These are phyloP conservation scores for Pseudozyma sp. DNA, from an alignment of 1,284 basidiomycete species.

Conservation along the genomic window DNA sequence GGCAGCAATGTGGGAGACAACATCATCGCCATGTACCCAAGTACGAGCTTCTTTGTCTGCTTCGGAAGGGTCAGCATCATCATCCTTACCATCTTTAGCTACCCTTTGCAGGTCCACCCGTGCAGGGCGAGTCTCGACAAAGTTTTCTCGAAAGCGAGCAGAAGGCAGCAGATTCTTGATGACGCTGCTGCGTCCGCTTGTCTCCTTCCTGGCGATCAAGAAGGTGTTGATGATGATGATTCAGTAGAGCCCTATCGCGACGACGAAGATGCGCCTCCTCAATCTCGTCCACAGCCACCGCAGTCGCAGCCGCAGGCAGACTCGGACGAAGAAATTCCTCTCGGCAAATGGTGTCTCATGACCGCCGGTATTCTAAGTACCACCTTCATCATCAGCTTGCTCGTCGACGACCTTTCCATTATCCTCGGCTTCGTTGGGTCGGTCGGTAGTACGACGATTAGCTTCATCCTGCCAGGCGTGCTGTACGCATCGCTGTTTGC, in stretches of 20 bases:
- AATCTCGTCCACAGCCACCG: constrained; percentile 1
- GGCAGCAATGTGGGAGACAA: constrained; percentile 75
- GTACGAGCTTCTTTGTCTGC: constrained; percentile 91
- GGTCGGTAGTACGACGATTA: constrained; percentile 94
- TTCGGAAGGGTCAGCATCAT: constrained; percentile 93
- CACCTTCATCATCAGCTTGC: constrained; percentile 57
- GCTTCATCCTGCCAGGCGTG: constrained; percentile 89
- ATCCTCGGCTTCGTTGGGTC: constrained; percentile 88
- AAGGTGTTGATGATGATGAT: constrained; percentile 12
- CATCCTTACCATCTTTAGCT: constrained; percentile 74
- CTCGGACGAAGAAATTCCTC: constrained; percentile 34
- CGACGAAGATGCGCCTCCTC: constrained; percentile 38
- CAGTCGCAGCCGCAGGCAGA: constrained; percentile 1
- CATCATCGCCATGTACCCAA: constrained; percentile 76
- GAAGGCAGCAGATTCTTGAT: constrained; percentile 42
- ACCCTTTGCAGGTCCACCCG: constrained; percentile 79
- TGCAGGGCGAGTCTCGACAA: constrained; percentile 93
- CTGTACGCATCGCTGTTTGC: constrained; percentile 50
- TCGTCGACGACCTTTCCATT: constrained; percentile 66
- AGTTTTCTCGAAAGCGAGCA: constrained; percentile 73
- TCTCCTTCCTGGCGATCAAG: background rate
- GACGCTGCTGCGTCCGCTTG: constrained; percentile 31
- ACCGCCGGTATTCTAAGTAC: constrained; percentile 59
- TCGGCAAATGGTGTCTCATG: constrained; percentile 54
- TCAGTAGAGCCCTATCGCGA: constrained; percentile 39